Evolutionary conservation across 345 rosid species (phyloP), one percentile per base, ranked within the genome.

Genomic region (Punica granatum): DNA sequence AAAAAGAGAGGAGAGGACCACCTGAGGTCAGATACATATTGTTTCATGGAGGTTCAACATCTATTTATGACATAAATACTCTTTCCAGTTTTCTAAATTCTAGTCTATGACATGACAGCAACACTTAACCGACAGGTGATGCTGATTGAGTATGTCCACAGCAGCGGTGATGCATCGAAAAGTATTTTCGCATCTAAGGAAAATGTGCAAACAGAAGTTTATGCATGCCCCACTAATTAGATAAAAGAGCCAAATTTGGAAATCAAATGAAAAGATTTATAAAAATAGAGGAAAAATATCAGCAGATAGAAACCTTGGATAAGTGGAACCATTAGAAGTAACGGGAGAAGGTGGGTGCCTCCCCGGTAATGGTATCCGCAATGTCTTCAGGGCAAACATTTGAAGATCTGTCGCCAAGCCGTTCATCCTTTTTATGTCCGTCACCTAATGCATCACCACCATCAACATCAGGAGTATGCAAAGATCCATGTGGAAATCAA

Each of bases 331-430:
- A 53, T 69, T 69, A 19, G 82, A 71, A 36, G 74, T 31, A 71
- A 35, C 34, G 8, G 84, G 63, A 36, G 88, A 84, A 30, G 89
- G 92, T 11, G 87, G 85, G 67, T 84, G 87, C 67, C 85, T 77
- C 64, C 89, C 92, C 2, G 92, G 92, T 23, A 82, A 73, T 16
- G 92, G 92, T 60, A 86, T 84, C 37, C 69, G 78, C 69, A 86
- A 64, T 12, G 75, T 76, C 76, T 84, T 82, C 74, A 80, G 66
- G 68, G 85, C 92, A 77, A 82, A 86, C 92, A 86, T 86, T 66
- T 86, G 92, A 76, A 84, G 88, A 79, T 86, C 92, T n/a, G 87
- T 82, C n/a, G 80, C 78, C 73, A 86, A 75, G 13, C 92, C 84
- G 75, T 86, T 86, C 72, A 82, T 44, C 73, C 80, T 77, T 73